Base-by-base conservation (phyloP, 306 rosid species). In the Urtica urens region DNA sequence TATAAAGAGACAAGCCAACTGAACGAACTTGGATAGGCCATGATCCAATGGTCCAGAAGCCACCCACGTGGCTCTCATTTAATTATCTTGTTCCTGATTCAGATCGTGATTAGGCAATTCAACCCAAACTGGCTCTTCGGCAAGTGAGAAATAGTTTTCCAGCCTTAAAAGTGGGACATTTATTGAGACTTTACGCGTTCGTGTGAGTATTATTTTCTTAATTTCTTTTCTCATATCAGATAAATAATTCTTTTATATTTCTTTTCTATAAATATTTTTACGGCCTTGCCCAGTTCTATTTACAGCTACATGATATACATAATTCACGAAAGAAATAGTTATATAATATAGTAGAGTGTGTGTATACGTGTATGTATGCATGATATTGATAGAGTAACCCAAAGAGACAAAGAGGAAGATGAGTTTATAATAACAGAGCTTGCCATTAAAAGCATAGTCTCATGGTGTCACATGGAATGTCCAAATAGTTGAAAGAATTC, bases 391-490 rank as follows among this genome's bases (percentile, higher is more conserved):
- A n/a, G 18, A 27, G 40, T 38, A 59, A 14, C 23, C 33, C 21
- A 18, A n/a, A n/a, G 39, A 38, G 68, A 50, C 60, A 49, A 37
- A 55, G 60, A 22, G 68, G 69, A n/a, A 9, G 74, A 56, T 61
- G 62, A 62, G 54, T 10, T 20, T 54, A 40, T 60, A 23, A 52
- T 51, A 46, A 26, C 23, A 25, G 20, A 25, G 13, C 16, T 13
- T 41, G 13, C 26, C 22, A 23, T 21, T 40, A 8, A 53, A 65
- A 42, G 35, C 55, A 55, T 20, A 17, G 54, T 17, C 46, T 53
- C 57, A 47, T 61, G 64, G 33, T 21, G 21, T 61, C 68, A 61
- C 68, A 56, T 69, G 74, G 60, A 62, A 29, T 69, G 69, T 57
- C 53, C 34, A 41, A 35, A 43, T 10, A 21, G 9, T 37, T 7